Conservation (phyloP, 2,329 filamentous ascomycete species). For the Colletotrichum sp. region DNA sequence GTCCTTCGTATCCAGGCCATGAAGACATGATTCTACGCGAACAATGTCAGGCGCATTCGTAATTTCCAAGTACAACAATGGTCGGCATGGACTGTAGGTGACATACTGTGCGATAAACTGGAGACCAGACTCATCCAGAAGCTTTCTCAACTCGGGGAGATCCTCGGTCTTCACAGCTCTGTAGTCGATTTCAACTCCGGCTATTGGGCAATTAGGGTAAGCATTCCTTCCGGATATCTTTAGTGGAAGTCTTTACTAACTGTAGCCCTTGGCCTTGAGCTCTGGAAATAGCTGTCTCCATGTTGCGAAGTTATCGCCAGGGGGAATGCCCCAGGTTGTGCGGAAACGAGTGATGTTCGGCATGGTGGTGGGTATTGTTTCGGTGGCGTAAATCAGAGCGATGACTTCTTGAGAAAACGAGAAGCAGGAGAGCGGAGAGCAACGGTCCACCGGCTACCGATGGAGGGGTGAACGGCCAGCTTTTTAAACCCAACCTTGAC, state of each 20-base stretch:
- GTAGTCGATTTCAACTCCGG: slow-evolving; percentile 5
- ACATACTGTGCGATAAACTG: background rate
- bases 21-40: slow-evolving; percentile 7
- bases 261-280: slow-evolving; percentile 19
- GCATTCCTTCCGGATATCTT: background rate
- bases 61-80: background rate
- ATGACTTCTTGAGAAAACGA: background rate
- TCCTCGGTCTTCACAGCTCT: background rate
- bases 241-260: background rate
- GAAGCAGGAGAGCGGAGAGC: background rate
- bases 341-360: slow-evolving; percentile 8
- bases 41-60: background rate
- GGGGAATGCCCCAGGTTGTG: slow-evolving; percentile 14
- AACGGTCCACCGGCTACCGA: background rate
- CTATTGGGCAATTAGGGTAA: background rate
- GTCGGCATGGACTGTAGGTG: rapidly evolving
- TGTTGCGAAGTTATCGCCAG: slow-evolving; percentile 9
- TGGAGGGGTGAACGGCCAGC: background rate
- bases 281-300: slow-evolving; percentile 14
- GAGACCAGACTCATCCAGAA: background rate
- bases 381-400: background rate
- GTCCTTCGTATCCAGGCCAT: slow-evolving; percentile 9
- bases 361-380: background rate
- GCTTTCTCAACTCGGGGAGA: background rate
- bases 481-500: background rate